phyloP scores from a whole-genome alignment of 164 flowering plant species.

The Vitis amurensis region DNA sequence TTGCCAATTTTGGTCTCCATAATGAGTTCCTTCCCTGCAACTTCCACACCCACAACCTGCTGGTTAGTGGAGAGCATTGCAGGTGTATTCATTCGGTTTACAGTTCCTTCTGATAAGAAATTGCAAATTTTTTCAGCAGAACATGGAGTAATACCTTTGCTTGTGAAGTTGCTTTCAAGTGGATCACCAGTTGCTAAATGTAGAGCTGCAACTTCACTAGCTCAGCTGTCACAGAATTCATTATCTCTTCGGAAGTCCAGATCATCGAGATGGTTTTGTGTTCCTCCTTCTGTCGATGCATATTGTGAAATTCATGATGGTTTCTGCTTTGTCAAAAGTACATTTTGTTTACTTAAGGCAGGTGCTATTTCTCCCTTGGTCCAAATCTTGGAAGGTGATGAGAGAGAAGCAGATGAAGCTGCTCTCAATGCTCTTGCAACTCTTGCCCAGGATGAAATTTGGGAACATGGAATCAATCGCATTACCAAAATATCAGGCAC shows the following conservation, averaged over 20 bases:
- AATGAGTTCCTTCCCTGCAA: constrained; percentile 20
- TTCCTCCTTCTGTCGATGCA: constrained; percentile 43
- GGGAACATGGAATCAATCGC: constrained; percentile 62
- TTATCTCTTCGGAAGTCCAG: constrained; percentile 40
- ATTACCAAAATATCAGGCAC: constrained; percentile 51
- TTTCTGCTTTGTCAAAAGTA: constrained; percentile 52
- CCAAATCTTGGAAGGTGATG: constrained; percentile 51
- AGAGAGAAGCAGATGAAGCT: constrained; percentile 76
- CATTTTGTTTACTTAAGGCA: constrained; percentile 80
- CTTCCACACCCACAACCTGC: constrained; percentile 16
- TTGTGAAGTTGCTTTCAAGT: constrained; percentile 62
- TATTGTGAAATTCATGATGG: constrained; percentile 75
- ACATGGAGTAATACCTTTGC: constrained; percentile 58
- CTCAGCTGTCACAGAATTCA: constrained; percentile 77
- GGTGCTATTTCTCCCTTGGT: constrained; percentile 60
- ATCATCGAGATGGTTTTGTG: constrained; percentile 63
- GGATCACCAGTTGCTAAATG: constrained; percentile 50
- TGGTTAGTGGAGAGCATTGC: constrained; percentile 52
- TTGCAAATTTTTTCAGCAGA: constrained; percentile 58
- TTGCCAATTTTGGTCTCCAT: constrained; percentile 52
- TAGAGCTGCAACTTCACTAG: constrained; percentile 66
- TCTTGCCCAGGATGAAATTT: constrained; percentile 64
- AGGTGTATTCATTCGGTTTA: constrained; percentile 58
- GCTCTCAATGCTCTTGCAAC: constrained; percentile 67
- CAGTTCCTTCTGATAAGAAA: constrained; percentile 67